These are phyloP conservation scores for Lentinula edodes DNA, from an alignment of 768 basidiomycete genomes.

Conservation along the genomic window DNA sequence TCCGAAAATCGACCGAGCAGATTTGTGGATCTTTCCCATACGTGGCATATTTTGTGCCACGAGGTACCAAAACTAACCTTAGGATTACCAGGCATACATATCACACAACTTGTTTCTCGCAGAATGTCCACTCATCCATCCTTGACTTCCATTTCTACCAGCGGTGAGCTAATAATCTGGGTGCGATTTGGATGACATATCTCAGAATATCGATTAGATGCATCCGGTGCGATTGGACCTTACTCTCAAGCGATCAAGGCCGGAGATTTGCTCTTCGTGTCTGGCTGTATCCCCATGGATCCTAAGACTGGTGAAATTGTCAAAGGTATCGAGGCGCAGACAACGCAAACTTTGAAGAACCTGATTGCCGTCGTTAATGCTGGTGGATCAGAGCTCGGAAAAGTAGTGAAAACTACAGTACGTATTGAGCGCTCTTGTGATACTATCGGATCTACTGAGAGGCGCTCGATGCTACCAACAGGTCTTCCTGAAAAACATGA, in stretches of 20 bases:
- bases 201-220: conserved; percentile 38
- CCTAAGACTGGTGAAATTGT: conserved; percentile 69
- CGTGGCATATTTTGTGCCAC: too few relatives aligned
- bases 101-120: not conserved
- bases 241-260: conserved; percentile 85
- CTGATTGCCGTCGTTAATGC: conserved; percentile 79
- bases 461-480: conserved; percentile 19
- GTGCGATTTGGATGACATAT: not conserved
- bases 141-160: conserved; percentile 33
- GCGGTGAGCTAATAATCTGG: conserved; percentile 23
- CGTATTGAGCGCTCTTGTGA: conserved; percentile 18
- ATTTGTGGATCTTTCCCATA: too few relatives aligned
- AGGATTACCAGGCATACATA: too few relatives aligned
- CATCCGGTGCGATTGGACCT: conserved; percentile 77
- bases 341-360: conserved; percentile 82
- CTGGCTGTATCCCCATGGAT: conserved; percentile 84
- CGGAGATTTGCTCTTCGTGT: conserved; percentile 82
- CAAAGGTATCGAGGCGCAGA: conserved; percentile 71
- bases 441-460: not conserved
- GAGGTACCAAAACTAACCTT: too few relatives aligned
- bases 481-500: conserved; percentile 92
- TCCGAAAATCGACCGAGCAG: too few relatives aligned
- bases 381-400: conserved; percentile 68
- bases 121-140: conserved; percentile 29
- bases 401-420: conserved; percentile 91